These are phyloP conservation scores for Waltergamsia citrina DNA, from an alignment of 2,329 filamentous ascomycete species.

Conservation along the genomic window DNA sequence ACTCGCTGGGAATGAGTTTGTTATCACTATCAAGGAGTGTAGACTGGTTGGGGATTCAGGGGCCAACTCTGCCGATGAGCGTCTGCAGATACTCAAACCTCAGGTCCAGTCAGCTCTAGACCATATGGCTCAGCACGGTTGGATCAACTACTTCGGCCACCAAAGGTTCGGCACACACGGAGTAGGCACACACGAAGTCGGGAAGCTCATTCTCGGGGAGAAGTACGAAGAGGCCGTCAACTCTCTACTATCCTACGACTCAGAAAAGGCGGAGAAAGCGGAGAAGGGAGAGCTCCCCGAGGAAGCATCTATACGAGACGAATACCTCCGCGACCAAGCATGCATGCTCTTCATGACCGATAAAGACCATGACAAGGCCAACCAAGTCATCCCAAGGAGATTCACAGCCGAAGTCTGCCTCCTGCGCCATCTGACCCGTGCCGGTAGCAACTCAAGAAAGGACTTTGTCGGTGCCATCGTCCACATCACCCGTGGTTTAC, in stretches of 20 bases:
- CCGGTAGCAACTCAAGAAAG: constrained; percentile 33
- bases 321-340: constrained; percentile 68
- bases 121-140: constrained; percentile 65
- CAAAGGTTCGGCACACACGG: constrained; percentile 89
- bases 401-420: constrained; percentile 74
- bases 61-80: constrained; percentile 13
- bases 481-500: constrained; percentile 69
- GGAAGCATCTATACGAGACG: constrained; percentile 58
- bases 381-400: constrained; percentile 63
- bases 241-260: constrained; percentile 64
- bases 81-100: constrained; percentile 17
- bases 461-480: constrained; percentile 79
- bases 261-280: constrained; percentile 42
- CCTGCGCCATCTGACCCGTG: constrained; percentile 62
- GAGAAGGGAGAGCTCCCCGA: constrained; percentile 23
- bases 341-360: constrained; percentile 64
- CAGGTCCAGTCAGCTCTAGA: constrained; percentile 50
- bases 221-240: constrained; percentile 76
- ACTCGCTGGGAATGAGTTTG: constrained; percentile 82
- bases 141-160: constrained; percentile 97
- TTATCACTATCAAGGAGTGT: constrained; percentile 84
- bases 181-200: constrained; percentile 77
- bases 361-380: constrained; percentile 47
- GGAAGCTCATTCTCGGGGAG: constrained; percentile 71
- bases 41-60: constrained; percentile 38